Conservation (phyloP, 2,329 filamentous ascomycete genomes). For the Chalaropsis ovoidea region DNA sequence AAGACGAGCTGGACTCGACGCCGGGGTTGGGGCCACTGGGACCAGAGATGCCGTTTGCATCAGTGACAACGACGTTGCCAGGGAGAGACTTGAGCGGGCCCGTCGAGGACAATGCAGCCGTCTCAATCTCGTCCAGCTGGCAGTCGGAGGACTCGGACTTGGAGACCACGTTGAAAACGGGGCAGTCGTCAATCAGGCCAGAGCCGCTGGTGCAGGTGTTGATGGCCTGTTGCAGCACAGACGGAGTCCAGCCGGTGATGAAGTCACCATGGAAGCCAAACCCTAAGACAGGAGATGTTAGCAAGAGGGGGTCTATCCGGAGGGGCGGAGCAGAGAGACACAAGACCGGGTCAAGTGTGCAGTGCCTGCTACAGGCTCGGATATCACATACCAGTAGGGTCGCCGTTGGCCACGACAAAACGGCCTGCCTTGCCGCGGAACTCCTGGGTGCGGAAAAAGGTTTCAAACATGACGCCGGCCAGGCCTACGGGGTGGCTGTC, state of each 20-base stretch:
- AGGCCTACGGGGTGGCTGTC: constrained; percentile 56
- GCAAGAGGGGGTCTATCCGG: no score
- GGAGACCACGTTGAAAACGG: constrained; percentile 59
- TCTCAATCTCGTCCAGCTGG: constrained; percentile 42
- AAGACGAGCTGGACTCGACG: not conserved
- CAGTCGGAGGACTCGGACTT: constrained; percentile 51
- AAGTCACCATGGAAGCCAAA: constrained; percentile 73
- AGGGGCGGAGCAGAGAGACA: not conserved
- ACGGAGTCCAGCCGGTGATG: constrained; percentile 63
- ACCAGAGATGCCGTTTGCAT: constrained; percentile 28
- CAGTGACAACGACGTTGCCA: constrained; percentile 46
- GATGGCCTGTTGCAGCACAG: constrained; percentile 61
- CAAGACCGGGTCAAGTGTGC: no score
- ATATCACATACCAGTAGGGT: constrained; percentile 53
- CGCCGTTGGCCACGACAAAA: constrained; percentile 70
- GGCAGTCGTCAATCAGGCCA: constrained; percentile 63
- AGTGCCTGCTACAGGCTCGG: no score
- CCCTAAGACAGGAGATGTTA: constrained; percentile 36
- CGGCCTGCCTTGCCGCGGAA: constrained; percentile 54
- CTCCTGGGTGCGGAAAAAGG: constrained; percentile 64
- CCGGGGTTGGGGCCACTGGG: not conserved
- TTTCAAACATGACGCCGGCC: constrained; percentile 72
- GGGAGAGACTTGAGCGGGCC: constrained; percentile 53
- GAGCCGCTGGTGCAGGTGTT: constrained; percentile 61
- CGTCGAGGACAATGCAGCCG: constrained; percentile 43